Evolutionary conservation across 2,329 filamentous ascomycete genomes (phyloP), one percentile per base, ranked within the genome.

Genomic region (Calycina herbarum): DNA sequence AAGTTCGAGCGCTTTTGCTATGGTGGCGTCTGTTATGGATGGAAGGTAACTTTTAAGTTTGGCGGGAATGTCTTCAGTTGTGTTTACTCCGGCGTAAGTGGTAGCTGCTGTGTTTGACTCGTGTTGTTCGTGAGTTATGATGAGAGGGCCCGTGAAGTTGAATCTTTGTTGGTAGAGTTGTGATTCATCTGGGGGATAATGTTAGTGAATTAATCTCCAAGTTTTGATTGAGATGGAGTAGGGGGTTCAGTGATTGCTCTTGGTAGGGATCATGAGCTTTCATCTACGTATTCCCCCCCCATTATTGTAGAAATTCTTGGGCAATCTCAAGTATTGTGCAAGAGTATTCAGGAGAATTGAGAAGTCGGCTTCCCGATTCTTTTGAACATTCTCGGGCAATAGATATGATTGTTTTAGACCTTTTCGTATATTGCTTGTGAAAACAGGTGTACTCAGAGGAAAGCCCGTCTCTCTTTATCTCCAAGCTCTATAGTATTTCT

Each of bases 91-190:
- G 1, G 66, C 61, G 33, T 70, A 77, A 1, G 74, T 66, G 62
- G 70, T 70, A 31, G 29, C 5, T 31, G n/a, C 15, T 56, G 71
- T 62, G 63, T 78, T 78, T 40, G 72, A 70, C 68, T 78, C 76
- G 64, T 78, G 77, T 57, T 72, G 70, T 65, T 78, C 76, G 66
- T 78, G 76, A 13, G 70, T 74, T 62, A 78, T 77, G 20, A 78
- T 75, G 1, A 76, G 57, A 2, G 77, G 76, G 15, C 76, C 77
- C 33, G 62, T 71, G 69, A 77, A 78, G 67, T 77, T 77, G 70
- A 78, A 78, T 42, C 71, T 73, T 15, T 72, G 71, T 68, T 77
- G 74, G 69, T 78, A 78, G 42, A 78, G 69, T 63, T 76, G 73
- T 2, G 76, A 73, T 68, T 78, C 76, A 62, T 78, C 69, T 72